phyloP scores from a whole-genome alignment of 371 early-diverging fungal genomes.

The Haplosporangium sp. region DNA sequence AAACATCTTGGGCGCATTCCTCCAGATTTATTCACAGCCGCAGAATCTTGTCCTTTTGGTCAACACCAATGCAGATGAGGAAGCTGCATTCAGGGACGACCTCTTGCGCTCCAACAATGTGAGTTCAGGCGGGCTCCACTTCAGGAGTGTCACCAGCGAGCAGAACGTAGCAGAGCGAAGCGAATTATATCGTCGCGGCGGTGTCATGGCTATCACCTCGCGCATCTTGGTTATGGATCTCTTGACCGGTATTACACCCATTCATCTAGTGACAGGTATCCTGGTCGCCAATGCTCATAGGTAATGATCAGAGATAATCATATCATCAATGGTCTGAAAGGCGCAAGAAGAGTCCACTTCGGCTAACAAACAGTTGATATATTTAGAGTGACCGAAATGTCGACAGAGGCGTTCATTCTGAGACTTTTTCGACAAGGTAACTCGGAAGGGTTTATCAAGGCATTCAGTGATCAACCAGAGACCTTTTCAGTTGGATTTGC shows the following conservation, averaged over 20 bases:
- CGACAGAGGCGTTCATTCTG: slow-evolving; percentile 91
- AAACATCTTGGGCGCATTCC: slow-evolving; percentile 72
- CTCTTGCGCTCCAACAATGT: slow-evolving; percentile 59
- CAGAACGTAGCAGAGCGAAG: slow-evolving; percentile 59
- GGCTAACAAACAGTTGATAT: background rate
- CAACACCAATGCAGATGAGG: slow-evolving; percentile 78
- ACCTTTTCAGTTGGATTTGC: slow-evolving; percentile 79
- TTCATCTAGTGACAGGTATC: slow-evolving; percentile 84
- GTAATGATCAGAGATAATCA: slow-evolving; percentile 45
- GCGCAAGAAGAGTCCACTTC: too few species aligned
- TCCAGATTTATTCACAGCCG: slow-evolving; percentile 78
- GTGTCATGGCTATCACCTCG: slow-evolving; percentile 90
- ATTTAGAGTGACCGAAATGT: slow-evolving; percentile 76
- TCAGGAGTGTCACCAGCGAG: slow-evolving; percentile 52
- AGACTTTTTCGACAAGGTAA: slow-evolving; percentile 85
- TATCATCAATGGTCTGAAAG: too few species aligned
- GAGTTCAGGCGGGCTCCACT: slow-evolving; percentile 54
- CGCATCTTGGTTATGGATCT: slow-evolving; percentile 96
- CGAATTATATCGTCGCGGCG: slow-evolving; percentile 85
- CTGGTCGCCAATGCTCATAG: slow-evolving; percentile 90
- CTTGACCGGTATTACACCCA: slow-evolving; percentile 83
- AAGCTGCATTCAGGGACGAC: slow-evolving; percentile 67
- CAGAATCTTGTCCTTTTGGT: slow-evolving; percentile 85
- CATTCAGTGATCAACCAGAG: slow-evolving; percentile 92
- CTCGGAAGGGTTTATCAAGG: slow-evolving; percentile 91